These are phyloP conservation scores for Metarhizium brunneum DNA, from an alignment of 2,329 filamentous ascomycete genomes.

Conservation along the genomic window DNA sequence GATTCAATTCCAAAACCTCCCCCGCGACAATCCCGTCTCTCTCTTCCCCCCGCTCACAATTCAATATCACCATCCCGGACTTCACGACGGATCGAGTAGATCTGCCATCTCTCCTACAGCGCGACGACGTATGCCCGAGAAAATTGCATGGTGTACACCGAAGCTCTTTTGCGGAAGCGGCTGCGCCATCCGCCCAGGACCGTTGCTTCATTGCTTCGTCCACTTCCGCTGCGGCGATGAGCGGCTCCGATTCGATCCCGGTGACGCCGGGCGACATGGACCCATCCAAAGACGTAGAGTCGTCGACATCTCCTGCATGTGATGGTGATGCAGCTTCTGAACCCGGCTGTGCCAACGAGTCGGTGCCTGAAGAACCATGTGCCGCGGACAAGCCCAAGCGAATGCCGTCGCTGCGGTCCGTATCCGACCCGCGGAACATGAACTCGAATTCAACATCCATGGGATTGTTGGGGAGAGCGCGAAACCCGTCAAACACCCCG, in stretches of 20 bases:
- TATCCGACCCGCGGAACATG: conserved; percentile 56
- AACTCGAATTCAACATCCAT: conserved; percentile 76
- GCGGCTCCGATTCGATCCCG: conserved; percentile 28
- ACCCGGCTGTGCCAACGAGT: conserved; percentile 32
- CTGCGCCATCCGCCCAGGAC: conserved; percentile 6
- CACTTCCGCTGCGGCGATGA: conserved; percentile 9
- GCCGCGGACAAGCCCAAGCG: conserved; percentile 33
- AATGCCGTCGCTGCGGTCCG: conserved; percentile 49
- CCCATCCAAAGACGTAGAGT: conserved; percentile 22
- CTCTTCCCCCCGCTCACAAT: background rate
- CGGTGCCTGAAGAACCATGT: conserved; percentile 32
- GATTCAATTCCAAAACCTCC: background rate
- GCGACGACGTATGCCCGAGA: background rate
- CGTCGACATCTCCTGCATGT: conserved; percentile 34
- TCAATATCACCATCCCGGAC: background rate
- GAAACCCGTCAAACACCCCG: conserved; percentile 38
- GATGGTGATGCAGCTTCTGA: conserved; percentile 17
- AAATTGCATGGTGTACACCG: conserved; percentile 6
- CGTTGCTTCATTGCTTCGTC: conserved; percentile 1
- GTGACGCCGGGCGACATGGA: conserved; percentile 37
- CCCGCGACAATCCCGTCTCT: background rate
- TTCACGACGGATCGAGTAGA: background rate
- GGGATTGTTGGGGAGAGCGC: conserved; percentile 61
- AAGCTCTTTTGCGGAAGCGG: conserved; percentile 1
- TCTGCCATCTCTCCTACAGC: background rate